Evolutionary conservation across 1,139 yeast genomes (phyloP), one percentile per base, ranked within the genome.

Genomic region (Schwanniomyces etchellsii): DNA sequence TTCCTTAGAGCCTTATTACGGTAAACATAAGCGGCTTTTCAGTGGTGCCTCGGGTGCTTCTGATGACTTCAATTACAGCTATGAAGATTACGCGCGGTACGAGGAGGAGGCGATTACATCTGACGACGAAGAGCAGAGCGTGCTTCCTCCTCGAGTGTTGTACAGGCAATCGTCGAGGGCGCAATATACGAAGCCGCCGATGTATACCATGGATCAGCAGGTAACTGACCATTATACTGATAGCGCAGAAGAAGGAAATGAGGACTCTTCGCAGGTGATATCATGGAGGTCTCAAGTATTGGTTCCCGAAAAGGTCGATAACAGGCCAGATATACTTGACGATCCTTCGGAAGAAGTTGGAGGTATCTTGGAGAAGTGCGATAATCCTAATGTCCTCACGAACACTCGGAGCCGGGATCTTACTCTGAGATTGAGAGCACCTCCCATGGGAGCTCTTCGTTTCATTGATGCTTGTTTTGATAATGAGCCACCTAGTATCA

Each of bases 301-400:
- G 10, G 21, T 18, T n/a, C n/a, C n/a, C n/a, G n/a, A n/a, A n/a
- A n/a, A n/a, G n/a, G n/a, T n/a, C n/a, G 9, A 18, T 7, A 18
- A 18, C n/a, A 18, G 21, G 9, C 21, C 21, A 18, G 25, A 23
- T 7, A 9, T 11, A 15, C 17, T 16, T 4, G 26, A 35, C 14
- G 28, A 26, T 17, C 17, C 28, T 20, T 25, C 24, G 21, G 21
- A 18, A 3, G 31, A 28, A 10, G 21, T 29, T 10, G 32, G 31
- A 12, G 24, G 27, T 10, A 17, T 26, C 2, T 29, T 39, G 15
- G 29, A 32, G 11, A 38, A 39, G 24, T 23, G 35, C 3, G 30
- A 39, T 16, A 34, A 37, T 21, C 43, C 44, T 1, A 40, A 39
- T 23, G 28, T 33, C 5, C 31, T 39, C 24, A 36, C 30, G 10